Evolutionary conservation across 805 yeast species (phyloP).

Genomic region (Yamadazyma endophytica): DNA sequence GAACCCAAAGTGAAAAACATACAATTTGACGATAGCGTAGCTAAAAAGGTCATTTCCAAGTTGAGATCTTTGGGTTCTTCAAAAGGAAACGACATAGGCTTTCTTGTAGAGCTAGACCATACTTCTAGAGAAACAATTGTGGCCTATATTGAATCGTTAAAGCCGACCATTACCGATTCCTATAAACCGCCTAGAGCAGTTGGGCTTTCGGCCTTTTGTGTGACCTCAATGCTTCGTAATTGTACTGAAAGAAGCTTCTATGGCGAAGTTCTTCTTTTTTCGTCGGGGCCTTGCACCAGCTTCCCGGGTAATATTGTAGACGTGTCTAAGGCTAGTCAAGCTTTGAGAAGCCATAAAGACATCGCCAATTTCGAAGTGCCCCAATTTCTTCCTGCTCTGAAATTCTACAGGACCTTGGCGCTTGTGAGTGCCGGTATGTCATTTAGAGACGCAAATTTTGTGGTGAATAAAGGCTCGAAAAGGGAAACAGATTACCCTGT

Average conservation of each 20-base stretch:
- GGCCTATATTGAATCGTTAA: conserved; percentile 6
- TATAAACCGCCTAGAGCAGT: conserved; percentile 31
- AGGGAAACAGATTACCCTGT: conserved; percentile 21
- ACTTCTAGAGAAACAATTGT: neutral
- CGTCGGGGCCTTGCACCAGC: conserved; percentile 36
- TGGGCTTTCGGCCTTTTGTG: conserved; percentile 30
- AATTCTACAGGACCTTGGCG: conserved; percentile 25
- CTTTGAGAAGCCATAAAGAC: conserved; percentile 33
- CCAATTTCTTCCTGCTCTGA: conserved; percentile 19
- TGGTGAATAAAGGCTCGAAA: conserved; percentile 11
- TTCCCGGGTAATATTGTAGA: conserved; percentile 33
- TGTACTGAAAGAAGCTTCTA: conserved; percentile 16
- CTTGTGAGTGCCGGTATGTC: conserved; percentile 26
- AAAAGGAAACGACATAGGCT: conserved; percentile 2
- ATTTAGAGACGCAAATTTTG: conserved; percentile 13
- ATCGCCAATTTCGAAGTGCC: conserved; percentile 26
- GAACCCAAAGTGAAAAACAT: conserved; percentile 1
- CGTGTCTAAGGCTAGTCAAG: conserved; percentile 1
- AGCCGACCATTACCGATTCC: conserved; percentile 20
- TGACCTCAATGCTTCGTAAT: conserved; percentile 17
- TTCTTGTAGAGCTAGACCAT: conserved; percentile 1
- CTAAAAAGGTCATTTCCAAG: conserved; percentile 1
- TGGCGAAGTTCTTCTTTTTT: conserved; percentile 27
- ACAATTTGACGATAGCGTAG: conserved; percentile 1
- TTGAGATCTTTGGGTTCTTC: conserved; percentile 1